Conservation (phyloP, 305 asterid genomes). For the Fraxinus floribunda region DNA sequence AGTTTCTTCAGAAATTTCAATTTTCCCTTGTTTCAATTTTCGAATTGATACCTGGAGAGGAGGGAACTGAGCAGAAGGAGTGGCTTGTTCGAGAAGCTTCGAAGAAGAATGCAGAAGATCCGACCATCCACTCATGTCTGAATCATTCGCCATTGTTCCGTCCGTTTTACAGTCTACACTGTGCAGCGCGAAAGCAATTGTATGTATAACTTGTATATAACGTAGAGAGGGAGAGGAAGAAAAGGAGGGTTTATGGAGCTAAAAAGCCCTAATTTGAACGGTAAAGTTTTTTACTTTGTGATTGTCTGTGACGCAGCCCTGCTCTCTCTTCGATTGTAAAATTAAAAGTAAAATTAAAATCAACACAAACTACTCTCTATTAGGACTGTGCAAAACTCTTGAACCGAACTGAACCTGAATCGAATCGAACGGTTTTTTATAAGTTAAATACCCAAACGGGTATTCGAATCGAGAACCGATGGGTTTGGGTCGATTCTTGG, state of each 20-base stretch:
- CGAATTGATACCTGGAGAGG: slow-evolving; percentile 72
- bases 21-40: not conserved
- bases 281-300: slow-evolving; percentile 22
- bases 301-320: slow-evolving; percentile 16
- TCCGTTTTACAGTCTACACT: slow-evolving; percentile 13
- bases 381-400: too few relatives aligned
- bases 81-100: slow-evolving; percentile 95
- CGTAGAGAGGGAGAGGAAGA: not conserved
- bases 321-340: not conserved
- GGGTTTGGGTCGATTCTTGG: too few relatives aligned
- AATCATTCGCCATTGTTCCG: slow-evolving; percentile 60
- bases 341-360: too few relatives aligned
- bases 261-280: slow-evolving; percentile 53
- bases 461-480: too few relatives aligned
- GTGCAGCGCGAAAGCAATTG: not conserved
- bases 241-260: slow-evolving; percentile 40
- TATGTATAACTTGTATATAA: not conserved
- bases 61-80: slow-evolving; percentile 96
- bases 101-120: slow-evolving; percentile 95
- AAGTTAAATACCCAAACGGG: too few relatives aligned
- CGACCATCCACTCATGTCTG: slow-evolving; percentile 91
- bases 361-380: too few relatives aligned
- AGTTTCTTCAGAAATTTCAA: not conserved
- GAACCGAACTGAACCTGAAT: too few relatives aligned
- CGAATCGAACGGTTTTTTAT: too few relatives aligned